A percentile compares a stretch with the other conserved stretches of the same genome.
These are phyloP conservation scores for Lenwebbia sp. DNA, from an alignment of 345 rosid species.

Conservation along the genomic window DNA sequence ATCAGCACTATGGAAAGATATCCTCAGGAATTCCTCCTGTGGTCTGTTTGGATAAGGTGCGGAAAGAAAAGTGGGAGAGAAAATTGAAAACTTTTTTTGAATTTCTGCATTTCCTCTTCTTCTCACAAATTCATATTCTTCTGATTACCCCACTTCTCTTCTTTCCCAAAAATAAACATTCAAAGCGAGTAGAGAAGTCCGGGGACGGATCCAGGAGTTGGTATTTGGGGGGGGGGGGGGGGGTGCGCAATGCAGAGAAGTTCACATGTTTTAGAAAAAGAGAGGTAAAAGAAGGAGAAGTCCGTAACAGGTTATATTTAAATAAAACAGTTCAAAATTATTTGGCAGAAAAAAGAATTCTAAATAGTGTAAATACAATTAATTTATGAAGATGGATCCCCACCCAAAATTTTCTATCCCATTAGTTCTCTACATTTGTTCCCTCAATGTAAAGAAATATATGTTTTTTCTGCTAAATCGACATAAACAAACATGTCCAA, in stretches of 20 bases:
- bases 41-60: not conserved
- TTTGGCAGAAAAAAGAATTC: not conserved
- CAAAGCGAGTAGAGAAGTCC: not conserved
- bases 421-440: not conserved
- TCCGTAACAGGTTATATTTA: not conserved
- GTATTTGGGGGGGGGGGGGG: not conserved
- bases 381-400: not conserved
- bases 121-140: not conserved
- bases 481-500: not conserved
- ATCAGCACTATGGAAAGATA: not conserved
- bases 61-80: not conserved
- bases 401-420: not conserved
- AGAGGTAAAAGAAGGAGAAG: not conserved
- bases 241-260: not conserved
- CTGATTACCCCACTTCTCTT: not conserved
- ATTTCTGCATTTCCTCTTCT: not conserved
- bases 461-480: not conserved
- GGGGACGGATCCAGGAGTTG: not conserved
- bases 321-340: not conserved
- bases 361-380: not conserved
- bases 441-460: not conserved
- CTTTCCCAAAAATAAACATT: not conserved
- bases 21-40: not conserved
- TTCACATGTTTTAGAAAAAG: not conserved
- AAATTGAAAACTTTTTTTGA: not conserved